A percentile compares a stretch with the other conserved stretches of the same genome.
These are phyloP conservation scores for Eleusine indica DNA, from an alignment of 176 grass and related monocot genomes.

Conservation along the genomic window DNA sequence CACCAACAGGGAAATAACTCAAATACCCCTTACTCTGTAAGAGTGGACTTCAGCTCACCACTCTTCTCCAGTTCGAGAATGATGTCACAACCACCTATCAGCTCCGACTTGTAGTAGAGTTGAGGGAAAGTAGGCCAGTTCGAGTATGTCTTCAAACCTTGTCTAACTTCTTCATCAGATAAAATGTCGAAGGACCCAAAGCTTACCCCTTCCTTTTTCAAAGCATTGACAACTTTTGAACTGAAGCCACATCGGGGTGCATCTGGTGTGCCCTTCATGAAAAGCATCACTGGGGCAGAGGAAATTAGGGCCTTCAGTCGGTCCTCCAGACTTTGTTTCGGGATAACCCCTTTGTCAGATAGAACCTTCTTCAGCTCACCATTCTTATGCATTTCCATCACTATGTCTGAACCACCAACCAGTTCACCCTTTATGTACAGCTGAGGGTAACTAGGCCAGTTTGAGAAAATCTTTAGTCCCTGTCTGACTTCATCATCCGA, in stretches of 20 bases:
- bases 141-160: conserved; percentile 85
- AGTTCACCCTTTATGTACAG: conserved; percentile 90
- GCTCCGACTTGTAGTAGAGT: conserved; percentile 92
- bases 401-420: conserved; percentile 89
- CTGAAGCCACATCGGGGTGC: conserved; percentile 83
- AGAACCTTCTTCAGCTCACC: conserved; percentile 86
- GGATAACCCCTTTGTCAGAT: conserved; percentile 61
- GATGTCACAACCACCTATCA: conserved; percentile 93
- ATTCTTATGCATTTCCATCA: conserved; percentile 93
- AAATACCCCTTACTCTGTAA: conserved; percentile 50
- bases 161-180: conserved; percentile 76
- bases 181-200: conserved; percentile 93
- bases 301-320: conserved; percentile 56
- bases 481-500: conserved; percentile 81
- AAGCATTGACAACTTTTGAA: conserved; percentile 83
- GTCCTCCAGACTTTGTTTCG: conserved; percentile 59
- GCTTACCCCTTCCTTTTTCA: conserved; percentile 67
- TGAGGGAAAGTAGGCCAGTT: conserved; percentile 98
- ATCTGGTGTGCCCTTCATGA: conserved; percentile 95
- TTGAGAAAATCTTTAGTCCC: conserved; percentile 80
- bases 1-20: neutral
- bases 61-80: conserved; percentile 76
- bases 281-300: conserved; percentile 76
- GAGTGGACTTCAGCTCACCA: conserved; percentile 71
- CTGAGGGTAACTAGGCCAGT: conserved; percentile 97